Conservation (phyloP, 1,284 basidiomycete species). For the Cryptococcus jaspeensis region DNA sequence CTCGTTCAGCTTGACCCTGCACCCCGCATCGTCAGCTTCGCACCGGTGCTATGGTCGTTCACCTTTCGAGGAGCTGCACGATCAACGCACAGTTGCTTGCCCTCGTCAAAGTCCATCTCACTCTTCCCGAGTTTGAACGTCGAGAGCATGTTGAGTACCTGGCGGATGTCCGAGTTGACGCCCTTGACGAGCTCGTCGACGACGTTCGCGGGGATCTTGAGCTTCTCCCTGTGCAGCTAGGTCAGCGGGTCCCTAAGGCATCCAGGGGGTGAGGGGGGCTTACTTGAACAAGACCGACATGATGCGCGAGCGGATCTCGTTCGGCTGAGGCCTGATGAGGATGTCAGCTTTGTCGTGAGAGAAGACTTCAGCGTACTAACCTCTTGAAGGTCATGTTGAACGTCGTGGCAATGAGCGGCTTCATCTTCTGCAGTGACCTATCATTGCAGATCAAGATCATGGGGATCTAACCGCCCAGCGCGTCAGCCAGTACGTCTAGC, state of each 20-base stretch:
- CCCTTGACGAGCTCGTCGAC: constrained; percentile 87
- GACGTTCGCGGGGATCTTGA: constrained; percentile 86
- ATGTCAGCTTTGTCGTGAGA: constrained; percentile 8
- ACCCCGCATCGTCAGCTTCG: neutral
- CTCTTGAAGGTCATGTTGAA: constrained; percentile 74
- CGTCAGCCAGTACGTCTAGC: too few relatives aligned
- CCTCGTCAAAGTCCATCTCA: constrained; percentile 84
- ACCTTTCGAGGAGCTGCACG: too few relatives aligned
- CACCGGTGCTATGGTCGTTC: neutral
- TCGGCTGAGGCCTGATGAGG: constrained; percentile 66
- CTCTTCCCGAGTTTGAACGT: constrained; percentile 85
- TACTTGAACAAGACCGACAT: constrained; percentile 86
- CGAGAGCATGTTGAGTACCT: constrained; percentile 96
- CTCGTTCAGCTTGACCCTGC: constrained; percentile 81
- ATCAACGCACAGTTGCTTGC: constrained; percentile 81
- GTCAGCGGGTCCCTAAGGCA: neutral
- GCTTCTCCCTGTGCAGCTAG: constrained; percentile 67
- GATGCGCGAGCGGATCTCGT: constrained; percentile 75
- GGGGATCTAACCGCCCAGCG: too few relatives aligned
- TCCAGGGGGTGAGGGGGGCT: constrained; percentile 29
- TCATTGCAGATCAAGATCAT: constrained; percentile 99
- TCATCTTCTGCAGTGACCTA: constrained; percentile 79
- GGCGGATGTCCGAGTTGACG: constrained; percentile 91
- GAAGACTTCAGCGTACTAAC: constrained; percentile 54
- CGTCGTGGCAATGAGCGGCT: constrained; percentile 73